Base-by-base conservation (phyloP, 148 eudicot genomes). In the Rhododendron molle region DNA sequence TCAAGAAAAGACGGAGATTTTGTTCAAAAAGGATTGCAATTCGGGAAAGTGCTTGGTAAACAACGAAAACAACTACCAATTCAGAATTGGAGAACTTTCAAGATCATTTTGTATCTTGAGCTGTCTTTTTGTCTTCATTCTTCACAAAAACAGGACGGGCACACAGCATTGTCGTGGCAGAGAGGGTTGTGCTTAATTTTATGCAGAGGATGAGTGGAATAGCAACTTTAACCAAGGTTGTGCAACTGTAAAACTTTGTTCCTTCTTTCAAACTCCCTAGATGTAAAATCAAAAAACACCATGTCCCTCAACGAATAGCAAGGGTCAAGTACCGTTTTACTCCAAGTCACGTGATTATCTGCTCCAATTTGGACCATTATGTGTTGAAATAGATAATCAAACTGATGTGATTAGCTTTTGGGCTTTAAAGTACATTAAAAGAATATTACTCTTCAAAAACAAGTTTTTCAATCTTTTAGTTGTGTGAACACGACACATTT, bases 181-280 rank as follows among this genome's bases (percentile, higher is more conserved):
- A 96, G 90, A 95, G 98, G 88, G 99, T 96, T 80, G 99, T 91
- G 60, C 91, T 96, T 84, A 96, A 96, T 88, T 96, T 96, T 88
- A 95, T 96, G 98, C 99, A 96, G 89, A 93, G 99, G 87, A 96
- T 96, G 99, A 96, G 99, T 90, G 99, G 99, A 82, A 94, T 96
- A 85, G 98, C 99, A 83, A 94, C 99, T 86, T 91, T 96, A 67
- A 96, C 99, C 72, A 94, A 96, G 97, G 99, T 95, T 16, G 79
- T 85, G 85, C 80, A 26, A 16, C 30, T 13, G 20, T 81, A 16
- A 26, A 28, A 32, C 34, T 14, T 49, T 32, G 20, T 34, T 49
- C 38, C 47, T 49, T 23, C 80, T 43, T 23, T 77, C 50, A 40
- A 4, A 21, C 80, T 43, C 80, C 54, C n/a, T 36, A 38, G 43